phyloP scores from a whole-genome alignment of 2,329 filamentous ascomycete species.

The Colletotrichum somersetense region DNA sequence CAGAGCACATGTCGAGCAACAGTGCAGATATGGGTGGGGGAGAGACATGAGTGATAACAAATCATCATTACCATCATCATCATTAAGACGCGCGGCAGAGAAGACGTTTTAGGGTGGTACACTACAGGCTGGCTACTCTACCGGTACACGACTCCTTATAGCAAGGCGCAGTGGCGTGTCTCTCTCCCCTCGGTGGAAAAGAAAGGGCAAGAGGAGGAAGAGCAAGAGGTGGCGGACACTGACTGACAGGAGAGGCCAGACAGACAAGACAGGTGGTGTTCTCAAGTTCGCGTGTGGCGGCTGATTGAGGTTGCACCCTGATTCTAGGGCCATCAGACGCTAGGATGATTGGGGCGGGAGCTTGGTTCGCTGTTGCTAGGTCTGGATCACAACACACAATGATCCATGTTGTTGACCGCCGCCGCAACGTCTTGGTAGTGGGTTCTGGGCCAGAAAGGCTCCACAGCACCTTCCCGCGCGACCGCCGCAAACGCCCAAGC shows the following conservation, averaged over 20 bases:
- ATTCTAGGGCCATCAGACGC: constrained; percentile 15
- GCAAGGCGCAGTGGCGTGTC: background rate
- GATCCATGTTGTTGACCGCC: constrained; percentile 30
- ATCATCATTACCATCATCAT: constrained; percentile 27
- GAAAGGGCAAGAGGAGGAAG: background rate
- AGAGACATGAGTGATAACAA: constrained; percentile 11
- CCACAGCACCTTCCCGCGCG: background rate
- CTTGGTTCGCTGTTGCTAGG: constrained; percentile 13
- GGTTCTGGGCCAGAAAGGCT: constrained; percentile 10
- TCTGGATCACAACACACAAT: constrained; percentile 32
- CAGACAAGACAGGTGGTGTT: background rate
- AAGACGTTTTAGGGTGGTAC: background rate
- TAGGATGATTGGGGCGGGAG: constrained; percentile 28
- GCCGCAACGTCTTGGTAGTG: constrained; percentile 1
- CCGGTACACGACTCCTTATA: background rate
- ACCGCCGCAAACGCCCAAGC: constrained; percentile 4
- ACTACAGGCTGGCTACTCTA: background rate
- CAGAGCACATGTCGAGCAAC: constrained; percentile 27
- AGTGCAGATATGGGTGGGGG: constrained; percentile 1
- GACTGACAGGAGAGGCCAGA: background rate
- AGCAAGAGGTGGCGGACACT: background rate
- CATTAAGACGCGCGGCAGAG: background rate
- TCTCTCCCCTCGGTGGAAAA: background rate
- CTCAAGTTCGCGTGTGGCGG: constrained; percentile 30
- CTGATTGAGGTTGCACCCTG: constrained; percentile 30